phyloP scores from a whole-genome alignment of 164 flowering plant genomes.

The Aristolochia fimbriata region DNA sequence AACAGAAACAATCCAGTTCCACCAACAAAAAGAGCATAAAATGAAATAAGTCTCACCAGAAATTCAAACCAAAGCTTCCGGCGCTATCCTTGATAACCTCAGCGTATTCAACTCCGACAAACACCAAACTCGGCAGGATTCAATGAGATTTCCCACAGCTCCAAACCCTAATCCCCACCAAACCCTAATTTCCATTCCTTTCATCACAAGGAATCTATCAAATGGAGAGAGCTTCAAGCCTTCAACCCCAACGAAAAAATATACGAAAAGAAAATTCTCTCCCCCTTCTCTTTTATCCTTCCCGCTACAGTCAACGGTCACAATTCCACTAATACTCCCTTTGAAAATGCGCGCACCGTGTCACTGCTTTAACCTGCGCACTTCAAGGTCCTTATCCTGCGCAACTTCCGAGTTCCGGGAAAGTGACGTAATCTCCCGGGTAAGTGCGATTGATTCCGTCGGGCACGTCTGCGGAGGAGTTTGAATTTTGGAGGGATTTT shows the following conservation, averaged over 20 bases:
- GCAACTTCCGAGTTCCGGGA: background rate
- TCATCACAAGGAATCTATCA: conserved; percentile 2
- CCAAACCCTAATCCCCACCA: background rate
- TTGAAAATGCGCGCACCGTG: conserved; percentile 23
- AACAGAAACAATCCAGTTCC: too few relatives aligned
- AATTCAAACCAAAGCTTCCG: background rate
- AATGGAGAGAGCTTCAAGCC: background rate
- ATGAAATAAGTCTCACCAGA: background rate
- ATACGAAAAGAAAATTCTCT: background rate
- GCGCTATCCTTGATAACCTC: background rate
- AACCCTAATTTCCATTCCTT: conserved; percentile 7
- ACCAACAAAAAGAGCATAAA: background rate
- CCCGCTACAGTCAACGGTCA: conserved; percentile 36
- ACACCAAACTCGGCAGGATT: background rate
- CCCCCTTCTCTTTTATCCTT: conserved; percentile 4
- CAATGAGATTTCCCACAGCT: background rate
- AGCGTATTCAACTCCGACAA: background rate
- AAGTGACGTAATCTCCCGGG: background rate
- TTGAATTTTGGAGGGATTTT: background rate
- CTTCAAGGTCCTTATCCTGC: background rate
- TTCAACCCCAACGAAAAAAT: background rate
- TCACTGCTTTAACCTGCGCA: conserved; percentile 21
- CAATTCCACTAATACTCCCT: conserved; percentile 22
- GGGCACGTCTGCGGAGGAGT: background rate
- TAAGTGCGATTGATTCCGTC: background rate